A percentile compares a stretch with the other conserved stretches of the same genome.
Conservation (phyloP, 2,329 filamentous ascomycete species). For the Epichloe festucae region DNA sequence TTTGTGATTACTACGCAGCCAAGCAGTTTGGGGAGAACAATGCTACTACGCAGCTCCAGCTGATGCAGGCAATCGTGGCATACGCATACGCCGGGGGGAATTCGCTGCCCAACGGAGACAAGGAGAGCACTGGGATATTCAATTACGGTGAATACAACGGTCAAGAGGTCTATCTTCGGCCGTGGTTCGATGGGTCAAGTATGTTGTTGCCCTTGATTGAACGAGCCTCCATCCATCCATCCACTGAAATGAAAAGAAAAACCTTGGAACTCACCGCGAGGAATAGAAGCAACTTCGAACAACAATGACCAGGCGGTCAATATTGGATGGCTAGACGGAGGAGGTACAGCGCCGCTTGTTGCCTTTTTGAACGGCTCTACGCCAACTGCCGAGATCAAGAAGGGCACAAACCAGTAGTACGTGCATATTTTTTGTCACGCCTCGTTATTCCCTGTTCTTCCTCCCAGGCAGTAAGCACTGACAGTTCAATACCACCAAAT, state of each 20-base stretch:
- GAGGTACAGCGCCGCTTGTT: slow-evolving; percentile 13
- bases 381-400: slow-evolving; percentile 9
- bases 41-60: slow-evolving; percentile 13
- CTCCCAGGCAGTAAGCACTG: not conserved
- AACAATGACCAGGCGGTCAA: slow-evolving; percentile 14
- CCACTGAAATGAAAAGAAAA: not conserved
- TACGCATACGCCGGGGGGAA: slow-evolving; percentile 16
- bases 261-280: not conserved
- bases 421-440: not conserved
- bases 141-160: slow-evolving; percentile 13
- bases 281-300: slow-evolving; percentile 13
- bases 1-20: slow-evolving; percentile 20
- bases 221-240: not conserved
- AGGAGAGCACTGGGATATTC: slow-evolving; percentile 16
- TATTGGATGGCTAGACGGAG: slow-evolving; percentile 20
- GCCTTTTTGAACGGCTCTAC: slow-evolving; percentile 14
- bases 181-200: slow-evolving; percentile 20
- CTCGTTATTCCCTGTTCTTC: not conserved
- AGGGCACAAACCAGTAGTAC: slow-evolving; percentile 18
- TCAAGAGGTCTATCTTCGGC: slow-evolving; percentile 12
- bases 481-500: not conserved
- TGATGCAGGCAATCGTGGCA: slow-evolving; percentile 18
- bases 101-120: slow-evolving; percentile 7
- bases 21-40: slow-evolving; percentile 13
- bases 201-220: not conserved